Percentiles rank a stretch among this genome's conserved stretches.
These are phyloP conservation scores for Eimeria praecox DNA, from an alignment of 169 alveolate genomes.

Conservation along the genomic window DNA sequence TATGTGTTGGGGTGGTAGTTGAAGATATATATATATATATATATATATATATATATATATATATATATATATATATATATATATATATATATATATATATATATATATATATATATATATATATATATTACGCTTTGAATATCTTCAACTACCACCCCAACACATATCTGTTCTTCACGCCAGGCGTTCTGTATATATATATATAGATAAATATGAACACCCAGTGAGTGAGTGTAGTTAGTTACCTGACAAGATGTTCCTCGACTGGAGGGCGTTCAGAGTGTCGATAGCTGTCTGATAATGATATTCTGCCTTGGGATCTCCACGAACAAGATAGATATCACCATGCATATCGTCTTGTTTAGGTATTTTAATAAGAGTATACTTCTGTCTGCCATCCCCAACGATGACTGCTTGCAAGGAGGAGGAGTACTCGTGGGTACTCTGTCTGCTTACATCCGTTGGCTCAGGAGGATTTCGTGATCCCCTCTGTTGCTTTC, in stretches of 20 bases:
- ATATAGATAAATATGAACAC: neutral
- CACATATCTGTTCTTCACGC: too few species aligned
- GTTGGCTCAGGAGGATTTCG: neutral
- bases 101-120: too few species aligned
- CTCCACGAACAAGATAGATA: constrained; percentile 76
- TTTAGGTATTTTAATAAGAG: constrained; percentile 65
- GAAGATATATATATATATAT: neutral
- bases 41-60: too few species aligned
- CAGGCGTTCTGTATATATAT: too few species aligned
- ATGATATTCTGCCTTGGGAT: constrained; percentile 78
- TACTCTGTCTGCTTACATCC: constrained; percentile 15
- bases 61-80: neutral
- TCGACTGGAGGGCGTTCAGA: constrained; percentile 67
- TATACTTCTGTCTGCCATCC: constrained; percentile 78
- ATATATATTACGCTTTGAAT: too few species aligned
- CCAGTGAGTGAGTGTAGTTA: too few species aligned
- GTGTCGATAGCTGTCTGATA: constrained; percentile 80
- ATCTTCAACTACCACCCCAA: neutral
- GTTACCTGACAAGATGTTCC: constrained; percentile 69
- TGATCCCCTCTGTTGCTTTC: constrained; percentile 22
- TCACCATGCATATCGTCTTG: constrained; percentile 34
- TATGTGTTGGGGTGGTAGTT: neutral
- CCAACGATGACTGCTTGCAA: constrained; percentile 67
- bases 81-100: too few species aligned
- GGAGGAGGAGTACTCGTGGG: constrained; percentile 38